These are phyloP conservation scores for Aspergillus hortae DNA, from an alignment of 2,329 filamentous ascomycete genomes.

Conservation along the genomic window DNA sequence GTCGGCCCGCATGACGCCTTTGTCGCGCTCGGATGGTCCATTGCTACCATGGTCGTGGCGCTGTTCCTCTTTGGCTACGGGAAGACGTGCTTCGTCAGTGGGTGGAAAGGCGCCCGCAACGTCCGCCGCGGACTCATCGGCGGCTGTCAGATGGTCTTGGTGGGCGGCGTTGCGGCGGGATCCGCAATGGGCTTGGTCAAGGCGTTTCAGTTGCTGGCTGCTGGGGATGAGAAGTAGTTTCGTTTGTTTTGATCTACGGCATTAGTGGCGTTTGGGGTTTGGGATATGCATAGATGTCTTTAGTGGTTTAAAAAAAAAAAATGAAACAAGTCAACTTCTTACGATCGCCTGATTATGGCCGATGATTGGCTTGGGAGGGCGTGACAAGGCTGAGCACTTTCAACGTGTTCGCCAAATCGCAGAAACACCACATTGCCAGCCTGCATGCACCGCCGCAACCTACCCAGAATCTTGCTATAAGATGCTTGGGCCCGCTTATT, in stretches of 20 bases:
- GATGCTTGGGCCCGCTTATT: too few species aligned
- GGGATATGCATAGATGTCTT: not conserved
- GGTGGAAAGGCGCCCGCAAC: slow-evolving; percentile 34
- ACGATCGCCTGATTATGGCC: too few species aligned
- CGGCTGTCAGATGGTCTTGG: slow-evolving; percentile 39
- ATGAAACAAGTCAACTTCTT: too few species aligned
- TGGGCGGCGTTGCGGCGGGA: slow-evolving; percentile 37
- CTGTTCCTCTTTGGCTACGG: slow-evolving; percentile 51
- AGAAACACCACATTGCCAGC: too few species aligned
- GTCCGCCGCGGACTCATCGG: slow-evolving; percentile 31
- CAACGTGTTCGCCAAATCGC: not conserved
- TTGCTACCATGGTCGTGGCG: slow-evolving; percentile 49
- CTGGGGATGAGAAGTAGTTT: not conserved
- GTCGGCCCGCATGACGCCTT: slow-evolving; percentile 73
- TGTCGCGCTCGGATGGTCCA: slow-evolving; percentile 64
- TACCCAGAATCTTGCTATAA: too few species aligned
- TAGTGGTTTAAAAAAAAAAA: not conserved
- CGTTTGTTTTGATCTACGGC: not conserved
- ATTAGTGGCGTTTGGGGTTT: not conserved
- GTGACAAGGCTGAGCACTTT: not conserved
- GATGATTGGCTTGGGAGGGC: too few species aligned
- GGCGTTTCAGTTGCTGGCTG: slow-evolving; percentile 32
- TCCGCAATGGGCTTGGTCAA: slow-evolving; percentile 41
- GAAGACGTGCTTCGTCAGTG: slow-evolving; percentile 43
- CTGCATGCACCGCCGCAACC: too few species aligned